Evolutionary conservation across 2,329 filamentous ascomycete genomes (phyloP), one percentile per base, ranked within the genome.

Genomic region (Hymenotorrendiella dingleyae): DNA sequence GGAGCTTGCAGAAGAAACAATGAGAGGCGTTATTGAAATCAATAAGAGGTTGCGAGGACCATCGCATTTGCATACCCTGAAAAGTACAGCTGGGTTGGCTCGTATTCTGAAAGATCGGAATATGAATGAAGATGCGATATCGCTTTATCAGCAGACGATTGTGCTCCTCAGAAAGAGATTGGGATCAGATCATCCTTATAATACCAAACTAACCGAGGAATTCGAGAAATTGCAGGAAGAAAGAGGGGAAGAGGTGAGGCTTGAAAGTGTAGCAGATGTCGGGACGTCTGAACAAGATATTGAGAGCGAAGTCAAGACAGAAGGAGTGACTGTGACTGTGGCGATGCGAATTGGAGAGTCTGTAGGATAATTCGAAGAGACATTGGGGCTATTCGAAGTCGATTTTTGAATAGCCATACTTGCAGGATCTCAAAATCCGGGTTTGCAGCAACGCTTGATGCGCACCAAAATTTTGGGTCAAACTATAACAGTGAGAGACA

Each of bases 51-150:
- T 45, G n/a, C 17, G 48, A 2, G 47, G 36, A 4, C 29, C 8
- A 10, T 34, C 45, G 9, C 23, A 46, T 34, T 17, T 17, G 6
- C 6, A 33, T 9, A 51, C 43, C 26, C 21, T 42, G 6, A 10
- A 4, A 10, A 42, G 33, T 26, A 33, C 27, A 5, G 20, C 14
- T 10, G 27, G 33, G 17, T 19, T 50, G 9, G 42, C 42, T 20
- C 27, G 7, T 0, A 21, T 42, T 16, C 10, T 42, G n/a, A 28
- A 24, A 9, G 12, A 21, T 2, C 38, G 22, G 23, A 36, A 26
- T 4, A 16, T 34, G 9, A 43, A 37, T 16, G 20, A 27, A 19
- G 44, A 47, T 32, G 42, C 44, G 30, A 24, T 46, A 20, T 38
- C 29, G 10, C 22, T 36, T 14, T 45, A 26, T 19, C 12, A 43